Evolutionary conservation across 2,329 filamentous ascomycete species (phyloP).

Genomic region (Penicillium sp.): DNA sequence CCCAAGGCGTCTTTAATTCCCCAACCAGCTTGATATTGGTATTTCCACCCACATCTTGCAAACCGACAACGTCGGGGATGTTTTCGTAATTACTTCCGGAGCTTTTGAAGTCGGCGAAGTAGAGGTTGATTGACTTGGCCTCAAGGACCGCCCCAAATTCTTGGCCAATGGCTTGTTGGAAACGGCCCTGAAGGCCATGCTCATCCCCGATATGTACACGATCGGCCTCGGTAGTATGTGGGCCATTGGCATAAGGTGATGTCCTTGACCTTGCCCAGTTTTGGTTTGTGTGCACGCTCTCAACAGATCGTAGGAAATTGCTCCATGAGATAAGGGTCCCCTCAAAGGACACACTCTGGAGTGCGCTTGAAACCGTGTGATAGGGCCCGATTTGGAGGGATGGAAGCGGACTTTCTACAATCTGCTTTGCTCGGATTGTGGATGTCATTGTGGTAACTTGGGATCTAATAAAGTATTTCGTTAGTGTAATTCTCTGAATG

Average conservation of each 20-base stretch:
- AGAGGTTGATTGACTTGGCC: background rate
- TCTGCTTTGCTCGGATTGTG: too few relatives aligned
- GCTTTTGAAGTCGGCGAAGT: background rate
- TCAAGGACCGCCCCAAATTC: background rate
- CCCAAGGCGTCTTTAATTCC: background rate
- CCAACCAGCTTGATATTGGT: background rate
- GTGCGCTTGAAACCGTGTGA: too few relatives aligned
- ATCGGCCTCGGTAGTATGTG: background rate
- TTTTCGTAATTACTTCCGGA: background rate
- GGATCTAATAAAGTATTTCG: too few relatives aligned
- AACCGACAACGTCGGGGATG: background rate
- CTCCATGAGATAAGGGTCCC: background rate
- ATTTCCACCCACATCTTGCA: background rate
- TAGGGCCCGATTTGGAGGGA: too few relatives aligned
- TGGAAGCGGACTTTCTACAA: too few relatives aligned
- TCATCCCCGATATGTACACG: conserved; percentile 1
- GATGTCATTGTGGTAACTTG: too few relatives aligned
- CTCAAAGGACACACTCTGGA: background rate
- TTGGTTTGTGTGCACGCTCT: background rate
- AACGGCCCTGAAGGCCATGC: background rate
- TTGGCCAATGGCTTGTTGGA: background rate
- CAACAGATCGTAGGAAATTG: background rate
- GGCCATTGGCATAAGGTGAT: background rate
- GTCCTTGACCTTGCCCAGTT: background rate
- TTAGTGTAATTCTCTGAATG: too few relatives aligned